These are phyloP conservation scores for Casaregolazyma suthepensis DNA, from an alignment of 1,139 yeast species.

Conservation along the genomic window DNA sequence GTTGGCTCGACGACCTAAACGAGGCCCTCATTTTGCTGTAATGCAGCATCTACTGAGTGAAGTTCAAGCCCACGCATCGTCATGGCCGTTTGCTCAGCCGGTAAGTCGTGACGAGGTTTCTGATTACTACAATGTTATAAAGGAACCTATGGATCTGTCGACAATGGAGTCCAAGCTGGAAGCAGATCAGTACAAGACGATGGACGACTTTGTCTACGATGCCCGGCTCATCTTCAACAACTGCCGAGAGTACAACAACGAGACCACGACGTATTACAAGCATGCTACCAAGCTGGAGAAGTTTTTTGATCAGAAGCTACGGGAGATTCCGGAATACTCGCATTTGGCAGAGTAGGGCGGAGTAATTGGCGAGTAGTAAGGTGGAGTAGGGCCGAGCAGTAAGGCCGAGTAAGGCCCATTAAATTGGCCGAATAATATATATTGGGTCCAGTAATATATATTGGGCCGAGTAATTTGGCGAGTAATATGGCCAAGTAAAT, in stretches of 20 bases:
- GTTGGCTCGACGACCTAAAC: constrained; percentile 86
- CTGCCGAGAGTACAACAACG: constrained; percentile 42
- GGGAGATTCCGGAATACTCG: constrained; percentile 74
- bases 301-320: constrained; percentile 71
- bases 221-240: constrained; percentile 80
- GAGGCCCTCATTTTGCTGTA: constrained; percentile 91
- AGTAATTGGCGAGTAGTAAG: no score
- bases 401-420: no score
- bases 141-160: constrained; percentile 97
- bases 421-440: background rate
- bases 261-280: constrained; percentile 27
- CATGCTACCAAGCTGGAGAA: constrained; percentile 91
- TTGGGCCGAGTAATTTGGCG: no score
- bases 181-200: constrained; percentile 81
- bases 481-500: no score
- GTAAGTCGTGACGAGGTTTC: constrained; percentile 93
- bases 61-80: constrained; percentile 88
- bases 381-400: no score
- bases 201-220: constrained; percentile 90
- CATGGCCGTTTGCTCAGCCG: constrained; percentile 98
- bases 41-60: constrained; percentile 87
- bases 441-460: no score
- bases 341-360: constrained; percentile 46
- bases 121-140: constrained; percentile 91
- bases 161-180: constrained; percentile 94